Conservation (phyloP, 306 rosid species). For the Cucumis cinereus region DNA sequence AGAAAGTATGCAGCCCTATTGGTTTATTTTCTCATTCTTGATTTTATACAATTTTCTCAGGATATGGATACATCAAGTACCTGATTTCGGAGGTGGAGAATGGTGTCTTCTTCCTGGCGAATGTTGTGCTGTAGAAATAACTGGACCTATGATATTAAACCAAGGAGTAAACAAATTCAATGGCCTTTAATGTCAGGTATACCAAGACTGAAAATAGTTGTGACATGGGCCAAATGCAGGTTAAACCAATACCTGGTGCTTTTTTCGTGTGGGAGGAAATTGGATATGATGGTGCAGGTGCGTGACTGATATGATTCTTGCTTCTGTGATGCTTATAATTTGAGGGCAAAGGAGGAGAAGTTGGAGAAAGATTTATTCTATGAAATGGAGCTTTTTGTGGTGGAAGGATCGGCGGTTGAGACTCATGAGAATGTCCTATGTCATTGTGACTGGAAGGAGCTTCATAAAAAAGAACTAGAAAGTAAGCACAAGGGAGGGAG, state of each 20-base stretch:
- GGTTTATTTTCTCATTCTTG: conserved; percentile 1
- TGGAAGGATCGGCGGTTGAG: conserved; percentile 34
- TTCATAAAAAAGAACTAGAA: conserved; percentile 16
- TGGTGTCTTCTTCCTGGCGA: conserved; percentile 21
- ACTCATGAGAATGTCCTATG: conserved; percentile 17
- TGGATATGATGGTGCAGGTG: conserved; percentile 44
- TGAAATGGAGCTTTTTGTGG: conserved; percentile 33
- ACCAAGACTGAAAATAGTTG: neutral
- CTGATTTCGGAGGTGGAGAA: conserved; percentile 54
- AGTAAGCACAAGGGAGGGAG: neutral
- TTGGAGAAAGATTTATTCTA: conserved; percentile 31
- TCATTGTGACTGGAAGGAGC: conserved; percentile 41
- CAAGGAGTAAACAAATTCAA: neutral
- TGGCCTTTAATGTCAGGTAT: neutral
- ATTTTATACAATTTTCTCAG: conserved; percentile 9
- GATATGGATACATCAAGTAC: conserved; percentile 21
- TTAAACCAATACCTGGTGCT: conserved; percentile 36
- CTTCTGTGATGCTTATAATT: conserved; percentile 30
- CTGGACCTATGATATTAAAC: conserved; percentile 30
- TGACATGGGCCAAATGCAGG: neutral
- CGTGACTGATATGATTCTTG: conserved; percentile 39
- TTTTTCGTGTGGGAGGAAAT: conserved; percentile 37
- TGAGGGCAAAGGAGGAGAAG: conserved; percentile 34
- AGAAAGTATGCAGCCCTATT: conserved; percentile 1
- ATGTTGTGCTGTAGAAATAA: conserved; percentile 30